Conservation (phyloP, 2,329 filamentous ascomycete genomes). For the Trichoderma polysporum region DNA sequence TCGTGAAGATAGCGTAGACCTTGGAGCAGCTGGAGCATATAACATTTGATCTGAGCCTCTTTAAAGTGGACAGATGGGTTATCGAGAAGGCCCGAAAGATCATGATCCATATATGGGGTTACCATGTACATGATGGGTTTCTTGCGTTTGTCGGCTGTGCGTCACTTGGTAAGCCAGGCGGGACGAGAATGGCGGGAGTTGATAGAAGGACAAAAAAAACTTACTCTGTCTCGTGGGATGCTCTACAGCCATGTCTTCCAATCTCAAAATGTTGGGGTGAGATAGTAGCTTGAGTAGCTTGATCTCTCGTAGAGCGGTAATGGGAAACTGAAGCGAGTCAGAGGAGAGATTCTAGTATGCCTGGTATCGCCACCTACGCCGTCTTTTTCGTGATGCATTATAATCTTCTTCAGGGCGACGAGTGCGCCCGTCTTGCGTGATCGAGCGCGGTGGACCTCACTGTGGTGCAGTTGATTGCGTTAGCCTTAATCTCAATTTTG, state of each 20-base stretch:
- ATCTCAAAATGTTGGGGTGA: constrained; percentile 79
- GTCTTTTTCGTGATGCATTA: constrained; percentile 99
- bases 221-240: constrained; percentile 61
- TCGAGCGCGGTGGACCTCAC: constrained; percentile 87
- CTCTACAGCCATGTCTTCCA: constrained; percentile 97
- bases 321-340: constrained; percentile 70
- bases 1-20: constrained; percentile 89
- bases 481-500: constrained; percentile 4
- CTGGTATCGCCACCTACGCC: constrained; percentile 56
- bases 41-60: constrained; percentile 94
- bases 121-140: constrained; percentile 97
- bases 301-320: constrained; percentile 94
- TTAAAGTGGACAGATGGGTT: constrained; percentile 88
- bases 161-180: not conserved
- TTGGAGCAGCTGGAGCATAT: constrained; percentile 89
- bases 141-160: constrained; percentile 70
- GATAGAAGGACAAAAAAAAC: constrained; percentile 23
- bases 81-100: constrained; percentile 93
- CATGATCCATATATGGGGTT: constrained; percentile 98
- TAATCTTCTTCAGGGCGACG: constrained; percentile 94
- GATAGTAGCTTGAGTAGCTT: constrained; percentile 95
- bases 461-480: constrained; percentile 33
- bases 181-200: not conserved
- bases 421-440: constrained; percentile 71
- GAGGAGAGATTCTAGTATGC: constrained; percentile 22